Evolutionary conservation across 2,329 filamentous ascomycete genomes (phyloP).

Genomic region (Fusarium sp.): DNA sequence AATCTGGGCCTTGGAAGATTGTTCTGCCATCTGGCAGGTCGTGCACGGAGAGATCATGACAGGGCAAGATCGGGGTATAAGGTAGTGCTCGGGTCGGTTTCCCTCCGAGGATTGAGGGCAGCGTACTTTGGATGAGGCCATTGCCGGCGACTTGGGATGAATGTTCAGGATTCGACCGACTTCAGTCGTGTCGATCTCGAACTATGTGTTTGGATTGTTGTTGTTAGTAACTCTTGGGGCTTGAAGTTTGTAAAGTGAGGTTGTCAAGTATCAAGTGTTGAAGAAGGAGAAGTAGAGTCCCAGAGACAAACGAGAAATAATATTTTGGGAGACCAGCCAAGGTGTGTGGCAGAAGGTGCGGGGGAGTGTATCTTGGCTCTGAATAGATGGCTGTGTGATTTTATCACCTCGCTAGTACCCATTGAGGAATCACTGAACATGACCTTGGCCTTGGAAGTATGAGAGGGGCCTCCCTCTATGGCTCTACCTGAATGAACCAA

Average conservation of each 20-base stretch:
- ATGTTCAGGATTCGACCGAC: slow-evolving; percentile 49
- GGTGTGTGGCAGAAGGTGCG: slow-evolving; percentile 44
- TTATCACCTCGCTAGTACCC: slow-evolving; percentile 29
- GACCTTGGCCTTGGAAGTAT: slow-evolving; percentile 35
- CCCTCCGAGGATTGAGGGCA: slow-evolving; percentile 37
- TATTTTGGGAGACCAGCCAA: slow-evolving; percentile 51
- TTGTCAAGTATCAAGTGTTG: slow-evolving; percentile 37
- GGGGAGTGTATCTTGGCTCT: slow-evolving; percentile 42
- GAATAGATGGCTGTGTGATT: slow-evolving; percentile 50
- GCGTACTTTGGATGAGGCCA: slow-evolving; percentile 72
- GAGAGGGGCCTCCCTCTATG: slow-evolving; percentile 23
- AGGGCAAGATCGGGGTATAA: slow-evolving; percentile 25
- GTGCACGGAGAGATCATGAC: slow-evolving; percentile 39
- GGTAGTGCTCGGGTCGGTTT: slow-evolving; percentile 35
- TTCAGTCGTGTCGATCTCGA: slow-evolving; percentile 47
- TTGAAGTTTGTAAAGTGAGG: slow-evolving; percentile 22
- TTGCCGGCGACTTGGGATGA: slow-evolving; percentile 55
- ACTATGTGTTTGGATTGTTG: slow-evolving; percentile 38
- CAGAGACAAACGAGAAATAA: slow-evolving; percentile 52
- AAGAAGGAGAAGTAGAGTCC: slow-evolving; percentile 40
- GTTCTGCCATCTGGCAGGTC: slow-evolving; percentile 45
- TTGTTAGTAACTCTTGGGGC: slow-evolving; percentile 32
- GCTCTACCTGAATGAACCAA: slow-evolving; percentile 38
- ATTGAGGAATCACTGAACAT: slow-evolving; percentile 30
- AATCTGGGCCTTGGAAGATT: slow-evolving; percentile 48